Conservation (phyloP, 345 rosid genomes). For the Brassica nigra region DNA sequence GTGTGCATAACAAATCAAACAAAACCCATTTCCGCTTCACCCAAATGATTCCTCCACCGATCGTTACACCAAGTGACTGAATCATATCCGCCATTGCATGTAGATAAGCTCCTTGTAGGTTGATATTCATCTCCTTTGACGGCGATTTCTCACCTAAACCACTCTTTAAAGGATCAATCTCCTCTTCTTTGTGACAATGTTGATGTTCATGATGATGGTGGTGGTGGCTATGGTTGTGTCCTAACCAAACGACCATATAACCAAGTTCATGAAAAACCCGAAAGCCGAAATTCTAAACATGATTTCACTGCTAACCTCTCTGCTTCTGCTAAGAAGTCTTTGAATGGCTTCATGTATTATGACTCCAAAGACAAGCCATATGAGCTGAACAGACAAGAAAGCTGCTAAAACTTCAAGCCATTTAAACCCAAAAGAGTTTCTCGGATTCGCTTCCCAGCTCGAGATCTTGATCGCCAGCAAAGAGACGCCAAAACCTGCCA, state of each 20-base stretch:
- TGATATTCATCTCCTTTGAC: slow-evolving; percentile 8
- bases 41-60: slow-evolving; percentile 72
- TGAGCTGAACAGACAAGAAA: slow-evolving; percentile 71
- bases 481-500: slow-evolving; percentile 66
- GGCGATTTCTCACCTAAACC: slow-evolving; percentile 30
- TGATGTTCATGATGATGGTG: slow-evolving; percentile 32
- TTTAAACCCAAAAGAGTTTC: slow-evolving; percentile 66
- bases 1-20: slow-evolving; percentile 69
- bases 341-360: slow-evolving; percentile 61
- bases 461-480: slow-evolving; percentile 74
- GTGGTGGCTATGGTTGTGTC: slow-evolving; percentile 47
- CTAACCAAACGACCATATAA: slow-evolving; percentile 73
- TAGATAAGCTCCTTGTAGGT: slow-evolving; percentile 80
- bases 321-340: slow-evolving; percentile 54
- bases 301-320: slow-evolving; percentile 56
- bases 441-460: slow-evolving; percentile 70
- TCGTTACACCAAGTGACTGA: slow-evolving; percentile 77
- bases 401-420: slow-evolving; percentile 79
- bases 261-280: slow-evolving; percentile 67
- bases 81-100: slow-evolving; percentile 53
- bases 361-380: slow-evolving; percentile 71
- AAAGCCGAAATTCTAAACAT: slow-evolving; percentile 61
- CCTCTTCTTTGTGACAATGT: slow-evolving; percentile 40
- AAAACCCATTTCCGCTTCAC: slow-evolving; percentile 58
- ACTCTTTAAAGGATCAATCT: slow-evolving; percentile 36